Percentiles rank a stretch among this genome's conserved stretches.
Evolutionary conservation across 495 filamentous ascomycete species (phyloP).

Genomic region (Aspergillus cavernicola): DNA sequence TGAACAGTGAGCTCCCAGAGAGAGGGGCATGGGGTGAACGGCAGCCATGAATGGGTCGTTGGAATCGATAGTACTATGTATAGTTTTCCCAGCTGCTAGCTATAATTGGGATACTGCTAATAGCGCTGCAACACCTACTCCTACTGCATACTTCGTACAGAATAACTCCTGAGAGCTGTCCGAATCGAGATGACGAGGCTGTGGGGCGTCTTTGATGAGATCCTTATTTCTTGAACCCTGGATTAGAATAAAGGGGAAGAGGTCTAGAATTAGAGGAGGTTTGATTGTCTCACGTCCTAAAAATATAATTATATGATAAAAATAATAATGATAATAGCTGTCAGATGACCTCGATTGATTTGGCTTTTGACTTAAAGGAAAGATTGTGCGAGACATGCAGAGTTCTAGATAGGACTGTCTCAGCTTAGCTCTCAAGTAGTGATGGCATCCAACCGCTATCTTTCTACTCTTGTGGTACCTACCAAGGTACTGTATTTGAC

Average conservation of each 20-base stretch:
- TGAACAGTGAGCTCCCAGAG: too few species aligned
- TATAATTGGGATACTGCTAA: too few species aligned
- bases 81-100: too few species aligned
- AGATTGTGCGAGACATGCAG: neutral
- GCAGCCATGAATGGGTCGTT: neutral
- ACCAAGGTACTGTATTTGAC: neutral
- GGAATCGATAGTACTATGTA: neutral
- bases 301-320: too few species aligned
- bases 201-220: slow-evolving; percentile 5
- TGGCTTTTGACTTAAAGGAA: neutral
- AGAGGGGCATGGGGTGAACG: neutral
- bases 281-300: too few species aligned
- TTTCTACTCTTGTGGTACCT: neutral
- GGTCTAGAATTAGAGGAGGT: neutral
- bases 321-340: neutral
- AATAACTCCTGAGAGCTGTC: neutral
- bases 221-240: slow-evolving; percentile 8
- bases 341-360: neutral
- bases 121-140: too few species aligned
- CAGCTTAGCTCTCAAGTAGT: too few species aligned
- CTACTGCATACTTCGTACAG: too few species aligned
- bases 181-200: slow-evolving; percentile 4
- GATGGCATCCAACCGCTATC: neutral
- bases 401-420: too few species aligned
- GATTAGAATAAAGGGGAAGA: neutral